Evolutionary conservation across 2,329 filamentous ascomycete genomes (phyloP).

Genomic region (Hirsutella rhossiliensis): DNA sequence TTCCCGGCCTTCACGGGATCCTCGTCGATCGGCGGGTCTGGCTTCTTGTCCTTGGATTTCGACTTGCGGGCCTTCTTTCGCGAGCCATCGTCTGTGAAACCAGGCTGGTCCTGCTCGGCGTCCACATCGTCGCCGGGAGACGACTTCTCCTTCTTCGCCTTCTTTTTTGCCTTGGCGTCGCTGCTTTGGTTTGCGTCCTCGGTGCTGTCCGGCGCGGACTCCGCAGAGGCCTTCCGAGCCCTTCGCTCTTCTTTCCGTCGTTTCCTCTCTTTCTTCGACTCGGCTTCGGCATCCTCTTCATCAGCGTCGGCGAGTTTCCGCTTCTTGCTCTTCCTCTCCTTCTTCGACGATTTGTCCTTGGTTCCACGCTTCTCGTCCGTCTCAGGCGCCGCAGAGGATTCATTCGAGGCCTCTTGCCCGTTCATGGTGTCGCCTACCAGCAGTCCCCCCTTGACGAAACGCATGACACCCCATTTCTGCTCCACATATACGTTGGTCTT

Average conservation of each 20-base stretch:
- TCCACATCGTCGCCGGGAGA: too few relatives aligned
- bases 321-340: slow-evolving; percentile 37
- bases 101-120: slow-evolving; percentile 19
- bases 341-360: slow-evolving; percentile 12
- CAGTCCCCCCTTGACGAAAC: slow-evolving; percentile 79
- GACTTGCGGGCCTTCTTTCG: neutral
- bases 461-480: slow-evolving; percentile 65
- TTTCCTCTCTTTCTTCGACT: slow-evolving; percentile 24
- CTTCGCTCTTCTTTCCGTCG: slow-evolving; percentile 23
- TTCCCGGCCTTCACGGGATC: slow-evolving; percentile 18
- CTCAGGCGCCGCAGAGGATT: slow-evolving; percentile 5
- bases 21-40: neutral
- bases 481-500: slow-evolving; percentile 65
- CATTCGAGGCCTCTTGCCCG: slow-evolving; percentile 14
- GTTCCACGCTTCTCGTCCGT: slow-evolving; percentile 12
- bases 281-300: slow-evolving; percentile 9
- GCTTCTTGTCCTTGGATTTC: slow-evolving; percentile 10
- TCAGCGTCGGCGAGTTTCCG: slow-evolving; percentile 30
- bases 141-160: slow-evolving; percentile 21
- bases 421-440: slow-evolving; percentile 45
- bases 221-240: slow-evolving; percentile 13
- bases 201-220: slow-evolving; percentile 4
- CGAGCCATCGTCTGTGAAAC: slow-evolving; percentile 7
- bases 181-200: slow-evolving; percentile 9
- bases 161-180: slow-evolving; percentile 7